A percentile compares a stretch with the other conserved stretches of the same genome.
phyloP scores from a whole-genome alignment of 2,329 filamentous ascomycete species.

The Xylariaceae sp. region DNA sequence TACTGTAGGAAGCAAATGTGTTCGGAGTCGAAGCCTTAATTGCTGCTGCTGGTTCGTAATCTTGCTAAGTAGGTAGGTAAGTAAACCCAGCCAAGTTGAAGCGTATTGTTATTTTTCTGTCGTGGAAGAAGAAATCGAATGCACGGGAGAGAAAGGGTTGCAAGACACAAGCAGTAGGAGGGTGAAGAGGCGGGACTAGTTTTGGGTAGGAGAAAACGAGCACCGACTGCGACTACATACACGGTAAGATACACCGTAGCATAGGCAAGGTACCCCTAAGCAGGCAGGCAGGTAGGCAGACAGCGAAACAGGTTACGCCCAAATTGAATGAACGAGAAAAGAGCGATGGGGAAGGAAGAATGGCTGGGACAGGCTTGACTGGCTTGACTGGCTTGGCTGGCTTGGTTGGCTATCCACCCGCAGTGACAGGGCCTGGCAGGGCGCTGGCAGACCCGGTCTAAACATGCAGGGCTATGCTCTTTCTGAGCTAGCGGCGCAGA shows the following conservation, averaged over 20 bases:
- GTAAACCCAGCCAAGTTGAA: conserved; percentile 20
- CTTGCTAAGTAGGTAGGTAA: not conserved
- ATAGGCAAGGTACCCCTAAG: too few species aligned
- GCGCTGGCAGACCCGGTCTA: conserved; percentile 4
- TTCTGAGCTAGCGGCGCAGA: conserved; percentile 7
- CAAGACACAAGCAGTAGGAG: conserved; percentile 21
- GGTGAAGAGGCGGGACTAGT: conserved; percentile 22
- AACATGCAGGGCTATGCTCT: conserved; percentile 2
- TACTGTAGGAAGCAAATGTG: conserved; percentile 10
- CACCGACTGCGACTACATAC: too few species aligned
- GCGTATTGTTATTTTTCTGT: conserved; percentile 21
- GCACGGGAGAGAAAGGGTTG: conserved; percentile 21
- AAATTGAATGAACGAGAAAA: too few species aligned
- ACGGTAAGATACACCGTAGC: too few species aligned
- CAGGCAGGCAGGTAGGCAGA: not conserved
- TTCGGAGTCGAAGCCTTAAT: conserved; percentile 12
- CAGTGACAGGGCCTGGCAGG: too few species aligned
- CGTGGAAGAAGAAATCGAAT: conserved; percentile 19
- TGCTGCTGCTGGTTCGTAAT: conserved; percentile 1
- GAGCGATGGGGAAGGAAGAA: too few species aligned
- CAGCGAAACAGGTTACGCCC: too few species aligned
- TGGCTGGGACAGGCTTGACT: too few species aligned
- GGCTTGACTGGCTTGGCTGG: too few species aligned
- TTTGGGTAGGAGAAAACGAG: conserved; percentile 8
- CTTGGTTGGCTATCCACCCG: too few species aligned